Conservation (phyloP, 2,329 filamentous ascomycete genomes). For the Exophiala sp. region DNA sequence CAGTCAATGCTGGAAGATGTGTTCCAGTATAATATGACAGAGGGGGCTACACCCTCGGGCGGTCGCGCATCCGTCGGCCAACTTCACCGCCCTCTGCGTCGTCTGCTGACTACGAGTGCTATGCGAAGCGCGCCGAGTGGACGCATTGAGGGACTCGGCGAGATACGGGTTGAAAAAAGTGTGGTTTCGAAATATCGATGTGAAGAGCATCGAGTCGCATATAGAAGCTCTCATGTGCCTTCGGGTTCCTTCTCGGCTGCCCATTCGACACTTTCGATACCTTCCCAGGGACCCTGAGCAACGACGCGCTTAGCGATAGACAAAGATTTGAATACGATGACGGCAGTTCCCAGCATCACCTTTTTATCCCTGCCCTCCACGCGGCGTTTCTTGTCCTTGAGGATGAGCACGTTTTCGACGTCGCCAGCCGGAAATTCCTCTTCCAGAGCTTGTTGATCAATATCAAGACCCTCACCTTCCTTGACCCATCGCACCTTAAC, state of each 20-base stretch:
- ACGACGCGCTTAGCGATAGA: constrained; percentile 32
- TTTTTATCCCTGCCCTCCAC: constrained; percentile 47
- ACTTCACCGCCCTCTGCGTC: too few species aligned
- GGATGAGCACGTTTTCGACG: constrained; percentile 50
- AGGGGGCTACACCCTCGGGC: too few species aligned
- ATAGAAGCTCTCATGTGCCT: constrained; percentile 28
- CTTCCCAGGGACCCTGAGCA: constrained; percentile 38
- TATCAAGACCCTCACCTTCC: constrained; percentile 41
- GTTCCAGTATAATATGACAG: too few species aligned
- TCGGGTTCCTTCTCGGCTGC: constrained; percentile 52
- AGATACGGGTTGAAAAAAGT: too few species aligned
- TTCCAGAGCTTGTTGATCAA: constrained; percentile 46
- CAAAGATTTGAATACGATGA: constrained; percentile 53
- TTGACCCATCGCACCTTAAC: constrained; percentile 53
- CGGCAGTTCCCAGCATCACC: constrained; percentile 47
- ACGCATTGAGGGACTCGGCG: too few species aligned
- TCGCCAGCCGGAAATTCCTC: constrained; percentile 52
- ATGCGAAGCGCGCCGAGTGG: too few species aligned
- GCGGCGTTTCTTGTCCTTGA: constrained; percentile 49
- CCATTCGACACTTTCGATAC: constrained; percentile 52
- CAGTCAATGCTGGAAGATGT: too few species aligned
- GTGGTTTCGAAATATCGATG: background rate
- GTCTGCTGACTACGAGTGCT: too few species aligned
- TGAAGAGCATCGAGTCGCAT: background rate
- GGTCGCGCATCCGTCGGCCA: too few species aligned